Conservation (phyloP, 352 stramenopile genomes). For the Pythium volutum region DNA sequence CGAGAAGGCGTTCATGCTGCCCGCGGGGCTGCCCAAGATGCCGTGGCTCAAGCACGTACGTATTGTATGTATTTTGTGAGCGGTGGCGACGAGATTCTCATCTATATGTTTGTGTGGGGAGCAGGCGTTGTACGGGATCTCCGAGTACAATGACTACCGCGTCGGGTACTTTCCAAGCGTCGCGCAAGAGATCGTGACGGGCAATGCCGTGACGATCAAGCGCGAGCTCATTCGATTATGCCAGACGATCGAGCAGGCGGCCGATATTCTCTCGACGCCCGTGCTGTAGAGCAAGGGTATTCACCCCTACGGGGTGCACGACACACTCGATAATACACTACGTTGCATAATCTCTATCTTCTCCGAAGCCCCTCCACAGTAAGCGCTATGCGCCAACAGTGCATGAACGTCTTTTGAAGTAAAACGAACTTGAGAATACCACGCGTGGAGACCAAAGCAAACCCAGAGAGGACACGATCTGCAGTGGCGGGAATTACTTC, state of each 20-base stretch:
- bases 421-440: too few species aligned
- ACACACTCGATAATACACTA: too few species aligned
- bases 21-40: slow-evolving; percentile 58
- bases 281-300: slow-evolving; percentile 29
- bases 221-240: slow-evolving; percentile 75
- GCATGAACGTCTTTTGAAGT: too few species aligned
- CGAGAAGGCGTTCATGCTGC: slow-evolving; percentile 75
- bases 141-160: slow-evolving; percentile 79
- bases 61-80: slow-evolving; percentile 9
- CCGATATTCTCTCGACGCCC: slow-evolving; percentile 62
- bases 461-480: too few species aligned
- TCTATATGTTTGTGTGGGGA: neutral
- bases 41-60: slow-evolving; percentile 83
- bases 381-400: too few species aligned
- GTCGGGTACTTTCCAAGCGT: slow-evolving; percentile 72
- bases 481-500: too few species aligned
- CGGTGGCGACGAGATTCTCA: too few species aligned
- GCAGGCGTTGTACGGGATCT: slow-evolving; percentile 78
- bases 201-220: slow-evolving; percentile 71
- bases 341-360: too few species aligned
- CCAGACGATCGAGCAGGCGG: slow-evolving; percentile 74
- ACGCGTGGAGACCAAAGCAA: too few species aligned
- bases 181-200: slow-evolving; percentile 64
- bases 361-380: too few species aligned
- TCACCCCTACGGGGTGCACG: too few species aligned